Evolutionary conservation across 306 rosid species (phyloP).

Genomic region (Quercus dentata): DNA sequence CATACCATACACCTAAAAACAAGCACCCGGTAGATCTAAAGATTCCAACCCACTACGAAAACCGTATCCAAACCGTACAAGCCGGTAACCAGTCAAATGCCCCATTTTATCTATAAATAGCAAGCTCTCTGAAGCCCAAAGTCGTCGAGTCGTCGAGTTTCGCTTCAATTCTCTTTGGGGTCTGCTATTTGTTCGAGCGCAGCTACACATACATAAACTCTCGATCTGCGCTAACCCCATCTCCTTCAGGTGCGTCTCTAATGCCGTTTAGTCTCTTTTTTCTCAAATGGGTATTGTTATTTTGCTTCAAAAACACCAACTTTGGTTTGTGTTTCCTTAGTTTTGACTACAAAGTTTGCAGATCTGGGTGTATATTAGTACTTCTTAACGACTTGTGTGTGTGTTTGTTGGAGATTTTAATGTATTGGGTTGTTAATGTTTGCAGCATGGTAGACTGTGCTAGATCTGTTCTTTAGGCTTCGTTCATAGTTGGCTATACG

Average conservation of each 20-base stretch:
- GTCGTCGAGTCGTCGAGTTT: slow-evolving; percentile 7
- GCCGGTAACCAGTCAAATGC: slow-evolving; percentile 45
- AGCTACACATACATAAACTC: not conserved
- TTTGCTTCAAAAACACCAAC: not conserved
- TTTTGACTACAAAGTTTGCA: not conserved
- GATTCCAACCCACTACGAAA: not conserved
- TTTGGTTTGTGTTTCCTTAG: not conserved
- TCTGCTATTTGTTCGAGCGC: not conserved
- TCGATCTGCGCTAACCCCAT: not conserved
- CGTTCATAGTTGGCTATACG: not conserved
- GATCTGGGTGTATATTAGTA: slow-evolving; percentile 30
- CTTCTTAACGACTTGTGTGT: not conserved
- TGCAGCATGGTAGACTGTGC: not conserved
- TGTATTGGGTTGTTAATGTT: not conserved
- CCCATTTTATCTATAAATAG: slow-evolving; percentile 36
- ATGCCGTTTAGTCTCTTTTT: too few species aligned
- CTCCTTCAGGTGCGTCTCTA: slow-evolving; percentile 15
- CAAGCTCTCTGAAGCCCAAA: not conserved
- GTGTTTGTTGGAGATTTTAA: not conserved
- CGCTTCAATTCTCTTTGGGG: not conserved
- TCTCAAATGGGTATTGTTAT: not conserved
- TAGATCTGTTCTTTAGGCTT: not conserved
- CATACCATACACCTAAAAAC: not conserved
- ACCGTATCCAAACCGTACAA: slow-evolving; percentile 10
- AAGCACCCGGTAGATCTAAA: not conserved